These are phyloP conservation scores for Puya raimondii DNA, from an alignment of 176 grass and related monocot species.

Conservation along the genomic window DNA sequence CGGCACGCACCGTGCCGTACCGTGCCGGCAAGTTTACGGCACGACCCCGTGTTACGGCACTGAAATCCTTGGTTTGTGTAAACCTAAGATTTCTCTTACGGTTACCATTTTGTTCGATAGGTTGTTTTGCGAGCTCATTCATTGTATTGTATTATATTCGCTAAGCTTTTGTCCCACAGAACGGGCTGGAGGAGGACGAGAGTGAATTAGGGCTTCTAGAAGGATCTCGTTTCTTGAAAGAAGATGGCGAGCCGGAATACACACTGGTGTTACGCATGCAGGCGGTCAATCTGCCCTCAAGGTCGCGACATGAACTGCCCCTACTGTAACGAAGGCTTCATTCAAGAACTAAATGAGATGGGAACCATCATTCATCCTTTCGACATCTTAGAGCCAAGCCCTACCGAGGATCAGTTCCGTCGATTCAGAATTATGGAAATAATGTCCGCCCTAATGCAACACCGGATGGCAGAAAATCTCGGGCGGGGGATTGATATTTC, in stretches of 20 bases:
- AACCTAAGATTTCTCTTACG: not conserved
- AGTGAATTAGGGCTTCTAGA: not conserved
- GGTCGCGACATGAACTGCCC: slow-evolving; percentile 38
- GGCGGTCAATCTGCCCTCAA: slow-evolving; percentile 35
- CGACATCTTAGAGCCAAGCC: slow-evolving; percentile 30
- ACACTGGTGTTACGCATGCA: slow-evolving; percentile 92
- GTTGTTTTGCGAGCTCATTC: not conserved
- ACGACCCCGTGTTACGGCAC: too few species aligned
- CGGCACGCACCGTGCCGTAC: too few species aligned
- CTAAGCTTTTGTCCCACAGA: not conserved
- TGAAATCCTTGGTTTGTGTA: too few species aligned
- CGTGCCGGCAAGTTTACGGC: too few species aligned
- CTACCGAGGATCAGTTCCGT: slow-evolving; percentile 17
- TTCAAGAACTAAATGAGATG: slow-evolving; percentile 79
- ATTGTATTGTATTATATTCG: not conserved
- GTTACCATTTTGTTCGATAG: not conserved
- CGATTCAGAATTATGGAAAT: slow-evolving; percentile 68
- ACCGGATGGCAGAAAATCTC: slow-evolving; percentile 29
- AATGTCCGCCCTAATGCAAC: slow-evolving; percentile 53
- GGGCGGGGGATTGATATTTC: slow-evolving; percentile 13
- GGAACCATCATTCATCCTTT: slow-evolving; percentile 36
- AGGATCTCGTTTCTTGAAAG: not conserved
- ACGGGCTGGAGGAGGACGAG: not conserved
- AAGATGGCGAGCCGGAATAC: slow-evolving; percentile 78
- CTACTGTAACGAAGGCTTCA: slow-evolving; percentile 76